A percentile compares a stretch with the other conserved stretches of the same genome.
Evolutionary conservation across 805 yeast species (phyloP).

Genomic region (Danielia oregonensis): DNA sequence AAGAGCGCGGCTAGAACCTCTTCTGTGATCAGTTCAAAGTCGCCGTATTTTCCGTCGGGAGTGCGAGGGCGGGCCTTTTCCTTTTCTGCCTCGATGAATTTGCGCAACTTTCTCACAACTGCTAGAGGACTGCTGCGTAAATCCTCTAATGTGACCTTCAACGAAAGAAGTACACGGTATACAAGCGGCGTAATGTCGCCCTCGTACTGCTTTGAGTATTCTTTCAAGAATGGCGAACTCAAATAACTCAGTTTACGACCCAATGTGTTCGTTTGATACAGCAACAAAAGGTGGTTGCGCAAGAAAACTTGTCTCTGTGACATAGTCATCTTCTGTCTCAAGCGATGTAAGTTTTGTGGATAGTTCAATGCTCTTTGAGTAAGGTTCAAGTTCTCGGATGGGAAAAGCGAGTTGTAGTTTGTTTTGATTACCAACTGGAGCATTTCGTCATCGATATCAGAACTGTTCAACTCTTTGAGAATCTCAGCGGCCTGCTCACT

Average conservation of each 20-base stretch:
- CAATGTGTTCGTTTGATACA: conserved; percentile 37
- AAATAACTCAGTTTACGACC: conserved; percentile 22
- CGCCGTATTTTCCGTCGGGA: background rate
- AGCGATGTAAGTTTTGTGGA: conserved; percentile 18
- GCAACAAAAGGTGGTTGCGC: conserved; percentile 44
- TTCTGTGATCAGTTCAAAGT: conserved; percentile 7
- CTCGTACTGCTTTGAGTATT: conserved; percentile 19
- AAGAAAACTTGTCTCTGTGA: conserved; percentile 39
- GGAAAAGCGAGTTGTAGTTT: conserved; percentile 35
- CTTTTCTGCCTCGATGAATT: conserved; percentile 14
- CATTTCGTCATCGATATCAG: conserved; percentile 34
- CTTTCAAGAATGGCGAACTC: conserved; percentile 14
- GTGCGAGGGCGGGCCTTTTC: no score
- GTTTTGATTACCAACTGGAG: conserved; percentile 41
- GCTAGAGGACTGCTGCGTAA: conserved; percentile 14
- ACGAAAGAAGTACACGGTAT: conserved; percentile 26
- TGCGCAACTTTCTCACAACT: conserved; percentile 19
- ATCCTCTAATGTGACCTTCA: conserved; percentile 26
- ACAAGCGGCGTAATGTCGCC: conserved; percentile 31
- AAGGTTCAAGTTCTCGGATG: conserved; percentile 16
- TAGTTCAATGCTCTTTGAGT: conserved; percentile 33
- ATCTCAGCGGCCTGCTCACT: conserved; percentile 6
- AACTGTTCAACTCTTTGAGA: conserved; percentile 17
- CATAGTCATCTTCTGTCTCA: conserved; percentile 22
- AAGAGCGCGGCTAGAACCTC: conserved; percentile 24